Percentiles rank a stretch among this genome's conserved stretches.
Conservation (phyloP, 768 basidiomycete genomes). For the Hygrophoropsis aurantiaca region DNA sequence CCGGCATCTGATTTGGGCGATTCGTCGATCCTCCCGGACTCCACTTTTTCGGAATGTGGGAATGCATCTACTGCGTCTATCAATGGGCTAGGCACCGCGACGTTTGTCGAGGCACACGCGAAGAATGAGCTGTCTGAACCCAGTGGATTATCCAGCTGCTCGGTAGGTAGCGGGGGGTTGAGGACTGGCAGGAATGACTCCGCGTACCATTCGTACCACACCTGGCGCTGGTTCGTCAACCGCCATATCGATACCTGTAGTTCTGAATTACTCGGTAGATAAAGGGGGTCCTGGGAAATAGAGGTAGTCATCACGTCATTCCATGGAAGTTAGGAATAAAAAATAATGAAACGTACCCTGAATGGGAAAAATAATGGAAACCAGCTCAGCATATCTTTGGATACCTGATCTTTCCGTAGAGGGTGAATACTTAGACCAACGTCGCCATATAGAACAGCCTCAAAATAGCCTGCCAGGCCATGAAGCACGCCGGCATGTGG, state of each 20-base stretch:
- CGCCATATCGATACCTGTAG: slow-evolving; percentile 94
- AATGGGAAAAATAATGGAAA: slow-evolving; percentile 97
- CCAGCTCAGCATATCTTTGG: slow-evolving; percentile 99
- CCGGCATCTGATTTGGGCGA: slow-evolving; percentile 31
- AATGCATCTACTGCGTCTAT: slow-evolving; percentile 62
- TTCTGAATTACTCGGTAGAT: slow-evolving; percentile 90
- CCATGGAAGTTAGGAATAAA: slow-evolving; percentile 1
- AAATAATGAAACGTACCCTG: slow-evolving; percentile 52
- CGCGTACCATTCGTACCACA: slow-evolving; percentile 99
- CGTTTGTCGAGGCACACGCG: slow-evolving; percentile 26
- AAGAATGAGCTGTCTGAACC: slow-evolving; percentile 19
- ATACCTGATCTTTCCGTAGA: slow-evolving; percentile 77
- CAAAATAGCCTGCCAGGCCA: slow-evolving; percentile 96
- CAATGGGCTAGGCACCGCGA: slow-evolving; percentile 61
- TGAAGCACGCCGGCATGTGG: slow-evolving; percentile 93
- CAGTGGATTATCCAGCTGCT: slow-evolving; percentile 14
- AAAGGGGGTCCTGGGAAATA: slow-evolving; percentile 76
- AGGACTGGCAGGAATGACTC: slow-evolving; percentile 83
- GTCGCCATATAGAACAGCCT: slow-evolving; percentile 88
- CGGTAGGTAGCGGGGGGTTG: slow-evolving; percentile 24
- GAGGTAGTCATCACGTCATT: background rate
- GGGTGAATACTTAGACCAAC: slow-evolving; percentile 95
- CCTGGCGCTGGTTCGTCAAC: slow-evolving; percentile 80
- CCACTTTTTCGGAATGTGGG: slow-evolving; percentile 17
- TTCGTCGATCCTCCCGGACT: slow-evolving; percentile 10